These are phyloP conservation scores for Zangia roseola DNA, from an alignment of 768 basidiomycete species.

Conservation along the genomic window DNA sequence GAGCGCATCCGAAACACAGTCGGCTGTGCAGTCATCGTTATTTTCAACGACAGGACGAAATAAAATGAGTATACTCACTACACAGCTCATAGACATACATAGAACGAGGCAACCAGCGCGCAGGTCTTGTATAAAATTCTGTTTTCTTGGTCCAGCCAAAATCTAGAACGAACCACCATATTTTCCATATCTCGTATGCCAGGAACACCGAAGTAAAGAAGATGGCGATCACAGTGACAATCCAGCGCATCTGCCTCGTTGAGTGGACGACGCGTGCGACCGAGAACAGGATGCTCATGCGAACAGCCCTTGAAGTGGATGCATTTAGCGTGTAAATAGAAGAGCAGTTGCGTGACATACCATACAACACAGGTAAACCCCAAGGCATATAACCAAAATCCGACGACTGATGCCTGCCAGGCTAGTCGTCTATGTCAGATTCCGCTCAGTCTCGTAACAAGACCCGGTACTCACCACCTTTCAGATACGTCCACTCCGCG, in stretches of 20 bases:
- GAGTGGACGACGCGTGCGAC: slow-evolving; percentile 20
- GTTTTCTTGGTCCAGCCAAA: slow-evolving; percentile 4
- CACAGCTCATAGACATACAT: slow-evolving; percentile 11
- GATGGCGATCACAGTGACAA: slow-evolving; percentile 6
- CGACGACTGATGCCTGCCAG: slow-evolving; percentile 2
- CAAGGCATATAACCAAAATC: slow-evolving; percentile 13
- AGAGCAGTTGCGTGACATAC: slow-evolving; percentile 6
- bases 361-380: slow-evolving; percentile 11
- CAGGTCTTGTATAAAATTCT: background rate
- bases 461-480: slow-evolving; percentile 15
- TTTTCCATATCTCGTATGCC: slow-evolving; percentile 1
- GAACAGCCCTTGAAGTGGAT: slow-evolving; percentile 15
- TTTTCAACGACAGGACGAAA: background rate
- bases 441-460: background rate
- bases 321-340: background rate
- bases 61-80: slow-evolving; percentile 12
- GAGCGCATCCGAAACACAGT: slow-evolving; percentile 19
- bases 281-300: slow-evolving; percentile 22
- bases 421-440: slow-evolving; percentile 1
- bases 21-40: slow-evolving; percentile 15
- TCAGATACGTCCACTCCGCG: slow-evolving; percentile 12
- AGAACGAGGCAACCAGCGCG: slow-evolving; percentile 1
- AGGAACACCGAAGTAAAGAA: slow-evolving; percentile 12
- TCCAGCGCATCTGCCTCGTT: slow-evolving; percentile 3
- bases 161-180: slow-evolving; percentile 12